Conservation (phyloP, 169 alveolate species). For the Plasmodium blacklocki region DNA sequence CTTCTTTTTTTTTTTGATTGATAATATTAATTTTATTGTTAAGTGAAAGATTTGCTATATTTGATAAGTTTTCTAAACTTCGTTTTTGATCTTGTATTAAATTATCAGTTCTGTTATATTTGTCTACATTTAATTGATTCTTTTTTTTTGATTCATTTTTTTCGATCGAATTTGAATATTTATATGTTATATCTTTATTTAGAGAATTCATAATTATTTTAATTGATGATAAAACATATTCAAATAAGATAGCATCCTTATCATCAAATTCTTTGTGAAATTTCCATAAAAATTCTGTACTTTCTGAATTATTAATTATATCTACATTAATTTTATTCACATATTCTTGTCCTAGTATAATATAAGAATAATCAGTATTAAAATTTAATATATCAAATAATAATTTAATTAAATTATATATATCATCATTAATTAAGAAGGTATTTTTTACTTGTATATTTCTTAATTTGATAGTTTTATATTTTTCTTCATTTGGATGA, state of each 20-base stretch:
- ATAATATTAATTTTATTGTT: constrained; percentile 39
- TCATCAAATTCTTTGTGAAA: constrained; percentile 50
- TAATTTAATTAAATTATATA: constrained; percentile 51
- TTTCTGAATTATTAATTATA: not conserved
- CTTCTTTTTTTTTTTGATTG: constrained; percentile 42
- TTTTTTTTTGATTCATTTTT: constrained; percentile 12
- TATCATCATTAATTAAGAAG: constrained; percentile 43
- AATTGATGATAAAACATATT: constrained; percentile 48
- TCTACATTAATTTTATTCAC: not conserved
- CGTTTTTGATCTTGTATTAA: constrained; percentile 33
- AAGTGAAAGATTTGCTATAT: constrained; percentile 6
- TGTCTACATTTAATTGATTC: not conserved
- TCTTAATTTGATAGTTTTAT: constrained; percentile 37
- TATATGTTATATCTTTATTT: constrained; percentile 29
- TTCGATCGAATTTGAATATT: not conserved
- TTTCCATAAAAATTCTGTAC: constrained; percentile 41
- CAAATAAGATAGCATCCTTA: constrained; percentile 53
- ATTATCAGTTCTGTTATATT: not conserved
- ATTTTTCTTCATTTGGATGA: constrained; percentile 66
- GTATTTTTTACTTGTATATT: constrained; percentile 30
- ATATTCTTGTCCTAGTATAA: not conserved
- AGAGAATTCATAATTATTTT: constrained; percentile 48
- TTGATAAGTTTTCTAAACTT: constrained; percentile 31
- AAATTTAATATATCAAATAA: constrained; percentile 60
- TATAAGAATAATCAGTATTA: constrained; percentile 29